phyloP scores from a whole-genome alignment of 306 rosid species.

The Cicer bijugum region DNA sequence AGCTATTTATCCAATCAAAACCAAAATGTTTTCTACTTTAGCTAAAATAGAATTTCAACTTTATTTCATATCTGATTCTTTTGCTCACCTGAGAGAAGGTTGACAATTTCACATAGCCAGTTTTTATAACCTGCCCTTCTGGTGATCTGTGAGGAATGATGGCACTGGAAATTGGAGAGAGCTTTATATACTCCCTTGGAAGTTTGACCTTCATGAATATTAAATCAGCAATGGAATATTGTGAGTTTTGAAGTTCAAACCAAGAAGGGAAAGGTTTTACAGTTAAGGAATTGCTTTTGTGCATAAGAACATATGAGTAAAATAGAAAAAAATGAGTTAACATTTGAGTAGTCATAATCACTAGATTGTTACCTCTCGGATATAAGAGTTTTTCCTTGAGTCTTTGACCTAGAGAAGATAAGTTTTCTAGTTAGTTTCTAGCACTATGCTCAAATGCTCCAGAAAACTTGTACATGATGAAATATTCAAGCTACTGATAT shows the following conservation, averaged over 20 bases:
- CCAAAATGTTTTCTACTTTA: background rate
- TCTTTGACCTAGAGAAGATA: slow-evolving; percentile 61
- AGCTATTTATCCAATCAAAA: too few relatives aligned
- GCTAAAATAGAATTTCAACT: background rate
- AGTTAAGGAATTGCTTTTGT: background rate
- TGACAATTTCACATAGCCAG: slow-evolving; percentile 83
- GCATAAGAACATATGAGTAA: slow-evolving; percentile 25
- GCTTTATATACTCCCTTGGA: slow-evolving; percentile 81
- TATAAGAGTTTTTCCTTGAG: slow-evolving; percentile 44
- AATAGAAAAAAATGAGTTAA: slow-evolving; percentile 35
- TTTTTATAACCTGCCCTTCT: slow-evolving; percentile 72
- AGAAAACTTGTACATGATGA: slow-evolving; percentile 27
- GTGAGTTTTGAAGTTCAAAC: slow-evolving; percentile 23
- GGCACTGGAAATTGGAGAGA: slow-evolving; percentile 86
- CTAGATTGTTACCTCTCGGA: slow-evolving; percentile 72
- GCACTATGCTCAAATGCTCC: background rate
- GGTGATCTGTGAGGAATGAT: slow-evolving; percentile 75
- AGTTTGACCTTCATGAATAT: slow-evolving; percentile 70
- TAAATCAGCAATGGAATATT: background rate
- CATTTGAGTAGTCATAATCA: slow-evolving; percentile 10
- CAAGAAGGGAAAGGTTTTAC: background rate
- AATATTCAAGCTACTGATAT: background rate
- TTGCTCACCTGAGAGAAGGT: slow-evolving; percentile 86
- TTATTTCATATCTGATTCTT: background rate
- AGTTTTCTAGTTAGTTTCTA: slow-evolving; percentile 39